phyloP scores from a whole-genome alignment of 1,139 yeast species.

The Nakaseomyces bracarensis region DNA sequence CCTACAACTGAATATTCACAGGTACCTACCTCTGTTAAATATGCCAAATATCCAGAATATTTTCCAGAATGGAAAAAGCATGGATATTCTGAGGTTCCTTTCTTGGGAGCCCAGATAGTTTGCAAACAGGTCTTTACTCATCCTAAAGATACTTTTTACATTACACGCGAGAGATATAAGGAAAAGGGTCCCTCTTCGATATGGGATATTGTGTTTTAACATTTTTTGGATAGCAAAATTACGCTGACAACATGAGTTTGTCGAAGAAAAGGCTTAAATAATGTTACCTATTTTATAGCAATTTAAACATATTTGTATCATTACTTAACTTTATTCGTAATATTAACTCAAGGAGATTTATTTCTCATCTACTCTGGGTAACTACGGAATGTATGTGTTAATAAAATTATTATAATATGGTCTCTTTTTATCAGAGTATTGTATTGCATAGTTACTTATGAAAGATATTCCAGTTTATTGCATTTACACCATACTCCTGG shows the following conservation, averaged over 20 bases:
- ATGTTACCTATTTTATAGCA: background rate
- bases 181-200: slow-evolving; percentile 66
- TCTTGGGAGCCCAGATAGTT: slow-evolving; percentile 82
- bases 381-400: too few relatives aligned
- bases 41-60: slow-evolving; percentile 76
- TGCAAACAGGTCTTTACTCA: slow-evolving; percentile 73
- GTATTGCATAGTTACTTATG: too few relatives aligned
- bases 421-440: too few relatives aligned
- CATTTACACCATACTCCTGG: background rate
- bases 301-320: background rate
- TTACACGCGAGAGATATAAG: slow-evolving; percentile 64
- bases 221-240: background rate
- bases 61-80: slow-evolving; percentile 92
- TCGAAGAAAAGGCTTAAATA: too few relatives aligned
- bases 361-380: too few relatives aligned
- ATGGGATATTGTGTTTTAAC: slow-evolving; percentile 41
- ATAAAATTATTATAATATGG: too few relatives aligned
- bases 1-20: slow-evolving; percentile 38
- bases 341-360: too few relatives aligned
- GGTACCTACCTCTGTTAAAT: slow-evolving; percentile 65
- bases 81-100: slow-evolving; percentile 68
- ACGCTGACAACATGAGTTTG: background rate
- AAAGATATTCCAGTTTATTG: too few relatives aligned
- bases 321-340: too few relatives aligned
- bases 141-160: slow-evolving; percentile 57